Evolutionary conservation across 352 stramenopile genomes (phyloP).

Genomic region (Blastocystis sp.): DNA sequence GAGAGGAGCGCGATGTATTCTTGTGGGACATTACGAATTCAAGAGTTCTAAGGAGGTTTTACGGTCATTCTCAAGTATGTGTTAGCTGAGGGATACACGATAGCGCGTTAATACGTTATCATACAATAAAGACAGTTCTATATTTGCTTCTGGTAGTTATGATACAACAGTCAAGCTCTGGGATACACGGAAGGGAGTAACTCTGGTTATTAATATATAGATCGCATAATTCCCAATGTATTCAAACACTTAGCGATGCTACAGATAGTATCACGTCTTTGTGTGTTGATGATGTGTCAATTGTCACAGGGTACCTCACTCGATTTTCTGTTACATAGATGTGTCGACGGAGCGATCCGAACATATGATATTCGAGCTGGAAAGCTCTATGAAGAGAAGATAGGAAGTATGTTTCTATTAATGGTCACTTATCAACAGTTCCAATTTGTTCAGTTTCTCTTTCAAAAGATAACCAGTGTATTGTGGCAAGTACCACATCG

Average conservation of each 20-base stretch:
- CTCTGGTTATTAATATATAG: neutral
- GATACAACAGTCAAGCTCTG: slow-evolving; percentile 64
- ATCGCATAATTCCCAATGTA: neutral
- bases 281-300: neutral
- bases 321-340: neutral
- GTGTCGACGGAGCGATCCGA: slow-evolving; percentile 32
- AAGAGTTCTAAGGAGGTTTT: slow-evolving; percentile 28
- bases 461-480: slow-evolving; percentile 42
- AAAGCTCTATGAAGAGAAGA: neutral
- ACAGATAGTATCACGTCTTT: slow-evolving; percentile 26
- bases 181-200: neutral
- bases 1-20: slow-evolving; percentile 55
- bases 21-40: slow-evolving; percentile 62
- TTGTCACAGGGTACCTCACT: neutral
- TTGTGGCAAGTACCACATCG: slow-evolving; percentile 36
- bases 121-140: slow-evolving; percentile 32
- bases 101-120: slow-evolving; percentile 44
- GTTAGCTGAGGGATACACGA: neutral
- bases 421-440: neutral
- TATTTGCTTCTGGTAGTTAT: slow-evolving; percentile 60
- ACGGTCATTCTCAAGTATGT: slow-evolving; percentile 56
- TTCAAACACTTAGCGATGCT: slow-evolving; percentile 51
- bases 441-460: slow-evolving; percentile 38
- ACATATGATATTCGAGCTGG: slow-evolving; percentile 59
- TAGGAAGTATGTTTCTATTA: neutral